Conservation (phyloP, 2,329 filamentous ascomycete species). For the Torrubiellomyces zombiae region DNA sequence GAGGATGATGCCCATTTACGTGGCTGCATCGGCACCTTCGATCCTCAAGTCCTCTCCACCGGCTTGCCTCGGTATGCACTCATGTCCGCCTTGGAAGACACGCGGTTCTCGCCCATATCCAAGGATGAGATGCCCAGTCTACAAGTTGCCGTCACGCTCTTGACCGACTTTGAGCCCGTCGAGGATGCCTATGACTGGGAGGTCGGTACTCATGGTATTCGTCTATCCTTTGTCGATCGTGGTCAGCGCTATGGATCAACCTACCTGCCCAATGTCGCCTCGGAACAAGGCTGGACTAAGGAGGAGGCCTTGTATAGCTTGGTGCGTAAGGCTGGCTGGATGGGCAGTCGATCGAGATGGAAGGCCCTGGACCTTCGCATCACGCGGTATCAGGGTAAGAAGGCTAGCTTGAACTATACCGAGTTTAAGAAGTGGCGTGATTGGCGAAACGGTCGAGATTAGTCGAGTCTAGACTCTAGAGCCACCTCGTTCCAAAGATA, state of each 20-base stretch:
- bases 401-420: constrained; percentile 49
- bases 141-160: constrained; percentile 58
- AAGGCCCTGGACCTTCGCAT: constrained; percentile 61
- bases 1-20: constrained; percentile 43
- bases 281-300: constrained; percentile 88
- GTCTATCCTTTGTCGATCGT: constrained; percentile 67
- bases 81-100: constrained; percentile 54
- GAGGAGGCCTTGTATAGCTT: constrained; percentile 81
- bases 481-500: no score
- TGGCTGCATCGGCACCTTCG: constrained; percentile 94
- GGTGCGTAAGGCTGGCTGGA: constrained; percentile 92
- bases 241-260: constrained; percentile 66
- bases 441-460: no score
- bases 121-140: constrained; percentile 37
- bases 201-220: constrained; percentile 70
- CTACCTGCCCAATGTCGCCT: constrained; percentile 81
- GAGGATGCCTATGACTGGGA: constrained; percentile 67
- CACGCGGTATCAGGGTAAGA: constrained; percentile 75
- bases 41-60: constrained; percentile 51
- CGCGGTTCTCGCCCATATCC: constrained; percentile 41
- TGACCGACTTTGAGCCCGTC: constrained; percentile 71
- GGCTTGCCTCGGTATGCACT: constrained; percentile 70
- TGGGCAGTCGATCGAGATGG: constrained; percentile 65
- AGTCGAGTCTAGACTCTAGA: no score
- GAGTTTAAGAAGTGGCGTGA: constrained; percentile 70